Evolutionary conservation across 1,284 basidiomycete species (phyloP).

Genomic region (Waitea zeae): DNA sequence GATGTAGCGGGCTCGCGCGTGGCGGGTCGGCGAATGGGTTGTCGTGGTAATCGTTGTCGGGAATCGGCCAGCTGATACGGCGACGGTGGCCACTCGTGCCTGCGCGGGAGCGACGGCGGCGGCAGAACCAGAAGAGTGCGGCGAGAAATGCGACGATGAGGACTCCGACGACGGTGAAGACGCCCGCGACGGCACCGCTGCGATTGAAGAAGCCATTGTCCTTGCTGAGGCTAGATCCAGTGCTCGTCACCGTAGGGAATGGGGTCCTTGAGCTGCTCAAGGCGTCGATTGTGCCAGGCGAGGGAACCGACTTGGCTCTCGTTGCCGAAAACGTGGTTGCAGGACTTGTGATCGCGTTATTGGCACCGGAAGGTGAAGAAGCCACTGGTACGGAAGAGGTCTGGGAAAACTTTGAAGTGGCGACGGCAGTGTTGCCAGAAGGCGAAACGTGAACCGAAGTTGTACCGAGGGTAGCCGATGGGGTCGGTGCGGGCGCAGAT

Average conservation of each 20-base stretch:
- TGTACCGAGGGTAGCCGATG: neutral
- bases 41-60: neutral
- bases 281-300: neutral
- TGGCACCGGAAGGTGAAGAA: neutral
- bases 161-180: slow-evolving; percentile 35
- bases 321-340: neutral
- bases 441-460: neutral
- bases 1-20: too few relatives aligned
- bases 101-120: too few relatives aligned
- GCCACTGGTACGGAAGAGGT: neutral
- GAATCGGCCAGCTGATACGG: neutral
- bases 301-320: neutral
- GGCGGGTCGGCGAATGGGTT: neutral
- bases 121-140: neutral
- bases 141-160: slow-evolving; percentile 14
- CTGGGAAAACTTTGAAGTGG: neutral
- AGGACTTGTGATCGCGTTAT: neutral
- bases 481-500: neutral
- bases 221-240: neutral
- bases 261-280: neutral
- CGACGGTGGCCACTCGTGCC: neutral
- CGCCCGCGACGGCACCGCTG: slow-evolving; percentile 33
- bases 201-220: slow-evolving; percentile 34
- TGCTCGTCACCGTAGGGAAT: neutral
- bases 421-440: neutral